Conservation (phyloP, 2,329 filamentous ascomycete species). For the Claviceps maximensis region DNA sequence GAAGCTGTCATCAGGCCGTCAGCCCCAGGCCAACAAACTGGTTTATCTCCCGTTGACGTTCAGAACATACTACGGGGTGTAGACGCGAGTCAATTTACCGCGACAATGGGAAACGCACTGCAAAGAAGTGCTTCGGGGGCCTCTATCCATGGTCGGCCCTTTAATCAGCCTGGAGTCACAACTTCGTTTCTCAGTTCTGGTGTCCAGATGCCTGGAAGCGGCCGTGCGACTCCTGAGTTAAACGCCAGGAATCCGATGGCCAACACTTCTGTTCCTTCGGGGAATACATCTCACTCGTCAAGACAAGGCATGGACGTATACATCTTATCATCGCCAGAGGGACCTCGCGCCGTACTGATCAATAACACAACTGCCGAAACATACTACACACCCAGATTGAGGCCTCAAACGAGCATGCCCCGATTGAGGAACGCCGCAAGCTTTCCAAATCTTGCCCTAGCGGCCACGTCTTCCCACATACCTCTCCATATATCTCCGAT, state of each 20-base stretch:
- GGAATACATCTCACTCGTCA: conserved; percentile 9
- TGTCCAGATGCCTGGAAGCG: conserved; percentile 28
- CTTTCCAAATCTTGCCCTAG: conserved; percentile 6
- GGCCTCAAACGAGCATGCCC: conserved; percentile 14
- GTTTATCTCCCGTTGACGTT: conserved; percentile 29
- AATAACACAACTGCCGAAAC: conserved; percentile 34
- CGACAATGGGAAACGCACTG: conserved; percentile 37
- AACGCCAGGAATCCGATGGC: conserved; percentile 19
- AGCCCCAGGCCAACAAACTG: conserved; percentile 11
- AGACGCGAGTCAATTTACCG: conserved; percentile 31
- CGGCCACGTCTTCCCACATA: not conserved
- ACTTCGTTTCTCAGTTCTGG: conserved; percentile 24
- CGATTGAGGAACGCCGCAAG: conserved; percentile 13
- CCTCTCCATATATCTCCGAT: not conserved
- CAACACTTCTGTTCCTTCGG: conserved; percentile 10
- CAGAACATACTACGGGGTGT: conserved; percentile 32
- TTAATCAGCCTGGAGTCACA: conserved; percentile 28
- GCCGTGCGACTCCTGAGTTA: conserved; percentile 34
- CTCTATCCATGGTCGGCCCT: conserved; percentile 24
- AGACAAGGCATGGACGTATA: conserved; percentile 38
- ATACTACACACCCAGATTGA: conserved; percentile 35
- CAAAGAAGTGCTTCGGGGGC: conserved; percentile 36
- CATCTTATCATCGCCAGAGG: conserved; percentile 45
- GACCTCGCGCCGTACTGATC: conserved; percentile 44
- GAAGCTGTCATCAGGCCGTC: conserved; percentile 19